Conservation (phyloP, 352 stramenopile species). For the Globisporangium mamillatum region DNA sequence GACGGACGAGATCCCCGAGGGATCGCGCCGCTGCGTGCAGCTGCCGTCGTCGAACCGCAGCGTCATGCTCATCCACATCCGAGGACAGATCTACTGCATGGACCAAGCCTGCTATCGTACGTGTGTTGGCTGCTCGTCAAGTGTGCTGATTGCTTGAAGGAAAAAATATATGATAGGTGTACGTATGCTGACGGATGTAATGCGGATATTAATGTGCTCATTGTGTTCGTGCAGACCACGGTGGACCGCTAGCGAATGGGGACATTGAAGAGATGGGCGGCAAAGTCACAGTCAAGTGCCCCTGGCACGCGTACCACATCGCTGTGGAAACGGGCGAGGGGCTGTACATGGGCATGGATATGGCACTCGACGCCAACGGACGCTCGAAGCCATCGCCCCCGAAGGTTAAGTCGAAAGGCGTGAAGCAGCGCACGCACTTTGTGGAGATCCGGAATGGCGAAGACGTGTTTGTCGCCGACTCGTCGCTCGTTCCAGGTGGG, state of each 20-base stretch:
- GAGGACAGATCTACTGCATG: slow-evolving; percentile 75
- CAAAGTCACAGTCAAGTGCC: slow-evolving; percentile 78
- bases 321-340: slow-evolving; percentile 76
- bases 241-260: slow-evolving; percentile 69
- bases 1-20: slow-evolving; percentile 50
- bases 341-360: slow-evolving; percentile 83
- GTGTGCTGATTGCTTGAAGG: neutral
- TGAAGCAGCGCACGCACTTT: slow-evolving; percentile 84
- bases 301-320: slow-evolving; percentile 87
- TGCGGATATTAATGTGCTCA: neutral
- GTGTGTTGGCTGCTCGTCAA: slow-evolving; percentile 7
- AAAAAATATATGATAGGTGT: neutral
- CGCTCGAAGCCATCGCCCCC: slow-evolving; percentile 51
- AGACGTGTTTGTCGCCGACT: slow-evolving; percentile 78
- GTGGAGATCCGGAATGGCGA: slow-evolving; percentile 65
- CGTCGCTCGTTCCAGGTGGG: slow-evolving; percentile 53
- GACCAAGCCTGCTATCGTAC: slow-evolving; percentile 85
- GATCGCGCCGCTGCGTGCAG: slow-evolving; percentile 49
- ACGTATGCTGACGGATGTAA: neutral
- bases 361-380: slow-evolving; percentile 46
- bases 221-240: slow-evolving; percentile 52
- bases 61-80: slow-evolving; percentile 66
- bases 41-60: slow-evolving; percentile 65
- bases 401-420: slow-evolving; percentile 75
- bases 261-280: slow-evolving; percentile 85